Evolutionary conservation across 2,329 filamentous ascomycete genomes (phyloP).

Genomic region (Penicillium vulpinum): DNA sequence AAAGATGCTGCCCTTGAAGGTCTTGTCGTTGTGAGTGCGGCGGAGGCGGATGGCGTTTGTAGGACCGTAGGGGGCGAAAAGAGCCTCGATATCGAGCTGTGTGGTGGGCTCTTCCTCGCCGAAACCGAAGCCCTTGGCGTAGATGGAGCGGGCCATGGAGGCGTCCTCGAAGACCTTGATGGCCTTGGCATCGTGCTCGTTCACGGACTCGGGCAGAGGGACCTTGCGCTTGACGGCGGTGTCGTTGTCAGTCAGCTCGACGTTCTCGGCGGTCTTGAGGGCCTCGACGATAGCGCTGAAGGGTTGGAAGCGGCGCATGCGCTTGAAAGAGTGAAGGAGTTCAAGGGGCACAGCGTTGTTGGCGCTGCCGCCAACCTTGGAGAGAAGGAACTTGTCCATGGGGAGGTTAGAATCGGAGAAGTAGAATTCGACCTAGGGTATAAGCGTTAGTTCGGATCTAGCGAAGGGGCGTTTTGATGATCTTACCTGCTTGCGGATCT

Average conservation of each 20-base stretch:
- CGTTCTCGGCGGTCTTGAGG: conserved; percentile 71
- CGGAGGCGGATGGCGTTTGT: conserved; percentile 84
- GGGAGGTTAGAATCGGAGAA: conserved; percentile 90
- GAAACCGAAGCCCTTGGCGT: conserved; percentile 90
- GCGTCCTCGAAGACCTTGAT: conserved; percentile 62
- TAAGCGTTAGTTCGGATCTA: conserved; percentile 5
- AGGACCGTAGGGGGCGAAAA: conserved; percentile 78
- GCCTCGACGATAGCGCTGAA: conserved; percentile 81
- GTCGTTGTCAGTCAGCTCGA: conserved; percentile 73
- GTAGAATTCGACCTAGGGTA: conserved; percentile 82
- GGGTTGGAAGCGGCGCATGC: conserved; percentile 93
- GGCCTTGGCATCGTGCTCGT: conserved; percentile 56
- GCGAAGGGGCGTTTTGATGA: too few species aligned
- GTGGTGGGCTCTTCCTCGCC: conserved; percentile 68
- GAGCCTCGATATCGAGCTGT: conserved; percentile 91
- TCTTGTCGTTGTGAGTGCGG: conserved; percentile 62
- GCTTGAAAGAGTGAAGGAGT: conserved; percentile 82
- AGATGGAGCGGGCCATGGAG: conserved; percentile 73
- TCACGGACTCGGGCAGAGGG: conserved; percentile 58
- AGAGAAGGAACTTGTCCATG: conserved; percentile 83
- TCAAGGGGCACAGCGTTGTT: conserved; percentile 72
- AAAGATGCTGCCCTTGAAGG: conserved; percentile 96
- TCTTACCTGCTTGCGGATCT: conserved; percentile 78
- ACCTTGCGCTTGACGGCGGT: conserved; percentile 74
- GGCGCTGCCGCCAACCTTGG: conserved; percentile 73